These are phyloP conservation scores for Strobilomyces dryophilus DNA, from an alignment of 768 basidiomycete species.

Conservation along the genomic window DNA sequence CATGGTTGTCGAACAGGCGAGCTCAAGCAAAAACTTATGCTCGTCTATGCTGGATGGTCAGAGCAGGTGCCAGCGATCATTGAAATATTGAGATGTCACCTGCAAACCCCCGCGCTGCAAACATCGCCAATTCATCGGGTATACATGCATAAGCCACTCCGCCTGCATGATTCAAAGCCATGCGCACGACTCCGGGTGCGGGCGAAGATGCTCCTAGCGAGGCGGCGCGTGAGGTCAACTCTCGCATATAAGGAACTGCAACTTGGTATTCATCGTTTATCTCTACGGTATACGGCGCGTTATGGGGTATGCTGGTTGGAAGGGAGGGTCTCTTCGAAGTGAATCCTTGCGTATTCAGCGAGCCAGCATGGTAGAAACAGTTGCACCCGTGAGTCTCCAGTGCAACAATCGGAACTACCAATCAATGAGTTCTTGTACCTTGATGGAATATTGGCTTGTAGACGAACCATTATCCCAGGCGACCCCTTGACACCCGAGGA, in stretches of 20 bases:
- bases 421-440: not conserved
- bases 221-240: conserved; percentile 60
- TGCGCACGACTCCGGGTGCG: conserved; percentile 55
- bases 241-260: conserved; percentile 51
- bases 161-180: conserved; percentile 59
- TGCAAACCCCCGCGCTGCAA: conserved; percentile 50
- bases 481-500: conserved; percentile 57
- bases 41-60: conserved; percentile 45
- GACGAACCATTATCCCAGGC: conserved; percentile 68
- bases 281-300: conserved; percentile 38
- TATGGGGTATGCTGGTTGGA: conserved; percentile 25
- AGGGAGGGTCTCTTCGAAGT: conserved; percentile 30
- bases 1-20: conserved; percentile 70
- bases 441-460: not conserved
- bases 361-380: conserved; percentile 68
- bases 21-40: conserved; percentile 70
- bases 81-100: conserved; percentile 42
- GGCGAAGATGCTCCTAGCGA: conserved; percentile 71
- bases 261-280: conserved; percentile 43
- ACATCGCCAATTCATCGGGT: conserved; percentile 69
- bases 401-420: conserved; percentile 58
- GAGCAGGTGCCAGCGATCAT: not conserved
- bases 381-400: conserved; percentile 71
- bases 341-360: conserved; percentile 44
- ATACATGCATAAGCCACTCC: conserved; percentile 56